These are phyloP conservation scores for Corymbia citriodora DNA, from an alignment of 441 rosid genomes.

Conservation along the genomic window DNA sequence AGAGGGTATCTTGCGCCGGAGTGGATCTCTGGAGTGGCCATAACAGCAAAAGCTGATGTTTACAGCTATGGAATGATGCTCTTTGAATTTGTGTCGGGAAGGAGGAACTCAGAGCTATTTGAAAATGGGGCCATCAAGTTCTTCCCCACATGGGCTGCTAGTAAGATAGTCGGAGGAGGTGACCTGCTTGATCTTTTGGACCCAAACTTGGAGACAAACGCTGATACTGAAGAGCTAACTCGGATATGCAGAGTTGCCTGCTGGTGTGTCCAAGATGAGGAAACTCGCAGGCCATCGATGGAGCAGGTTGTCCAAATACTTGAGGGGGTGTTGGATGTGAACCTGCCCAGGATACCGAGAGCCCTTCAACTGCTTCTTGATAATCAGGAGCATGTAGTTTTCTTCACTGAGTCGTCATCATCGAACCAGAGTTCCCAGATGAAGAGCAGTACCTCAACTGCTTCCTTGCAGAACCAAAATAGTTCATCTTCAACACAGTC, in stretches of 20 bases:
- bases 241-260: neutral
- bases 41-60: neutral
- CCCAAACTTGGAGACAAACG: neutral
- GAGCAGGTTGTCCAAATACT: neutral
- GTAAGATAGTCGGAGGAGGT: neutral
- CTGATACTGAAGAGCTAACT: neutral
- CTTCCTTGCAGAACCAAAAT: constrained; percentile 19
- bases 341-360: neutral
- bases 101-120: neutral
- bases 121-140: neutral
- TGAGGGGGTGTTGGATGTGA: neutral
- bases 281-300: neutral
- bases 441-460: constrained; percentile 18
- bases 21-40: constrained; percentile 1
- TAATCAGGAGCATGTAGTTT: constrained; percentile 15
- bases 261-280: neutral
- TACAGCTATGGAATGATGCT: constrained; percentile 7
- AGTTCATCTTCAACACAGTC: constrained; percentile 9
- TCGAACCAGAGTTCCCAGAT: constrained; percentile 22
- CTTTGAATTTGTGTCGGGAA: neutral
- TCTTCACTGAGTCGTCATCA: constrained; percentile 55
- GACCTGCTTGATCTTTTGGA: neutral
- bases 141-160: constrained; percentile 1
- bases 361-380: neutral
- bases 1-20: constrained; percentile 1